Conservation (phyloP, 805 yeast species). For the Lipomyces orientalis region DNA sequence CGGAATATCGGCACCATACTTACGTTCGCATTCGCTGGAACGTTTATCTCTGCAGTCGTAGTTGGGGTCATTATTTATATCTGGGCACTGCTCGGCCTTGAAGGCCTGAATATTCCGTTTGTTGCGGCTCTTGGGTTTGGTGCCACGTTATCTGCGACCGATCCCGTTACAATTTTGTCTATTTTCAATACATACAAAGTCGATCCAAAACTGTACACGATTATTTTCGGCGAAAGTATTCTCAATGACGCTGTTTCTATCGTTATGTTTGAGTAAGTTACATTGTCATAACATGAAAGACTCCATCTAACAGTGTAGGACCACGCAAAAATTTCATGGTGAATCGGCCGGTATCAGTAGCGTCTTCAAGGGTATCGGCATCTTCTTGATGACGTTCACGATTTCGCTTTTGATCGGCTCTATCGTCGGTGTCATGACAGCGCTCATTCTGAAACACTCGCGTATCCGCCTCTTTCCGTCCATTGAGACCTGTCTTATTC, state of each 20-base stretch:
- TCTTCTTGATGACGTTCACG: conserved; percentile 91
- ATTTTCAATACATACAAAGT: conserved; percentile 97
- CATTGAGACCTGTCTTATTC: conserved; percentile 90
- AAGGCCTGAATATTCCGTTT: conserved; percentile 83
- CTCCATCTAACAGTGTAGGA: conserved; percentile 44
- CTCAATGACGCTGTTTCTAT: conserved; percentile 97
- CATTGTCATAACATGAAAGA: too few species aligned
- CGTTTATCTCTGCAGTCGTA: conserved; percentile 88
- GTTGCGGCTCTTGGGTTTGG: conserved; percentile 97
- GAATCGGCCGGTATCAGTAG: conserved; percentile 73
- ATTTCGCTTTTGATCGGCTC: conserved; percentile 90
- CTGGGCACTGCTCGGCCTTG: conserved; percentile 92
- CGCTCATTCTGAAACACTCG: conserved; percentile 87
- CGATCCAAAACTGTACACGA: conserved; percentile 95
- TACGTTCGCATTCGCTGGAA: conserved; percentile 96
- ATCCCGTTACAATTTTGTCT: conserved; percentile 95
- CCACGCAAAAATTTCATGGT: conserved; percentile 95
- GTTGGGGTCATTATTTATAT: conserved; percentile 82
- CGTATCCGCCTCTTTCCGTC: conserved; percentile 95
- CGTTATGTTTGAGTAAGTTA: conserved; percentile 82
- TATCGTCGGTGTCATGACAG: conserved; percentile 84
- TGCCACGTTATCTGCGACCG: conserved; percentile 97
- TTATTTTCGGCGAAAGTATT: conserved; percentile 94
- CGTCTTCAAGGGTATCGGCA: conserved; percentile 91
- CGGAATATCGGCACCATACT: conserved; percentile 88